A percentile compares a stretch with the other conserved stretches of the same genome.
Evolutionary conservation across 306 rosid species (phyloP).

Genomic region (Pachyrhizus erosus): DNA sequence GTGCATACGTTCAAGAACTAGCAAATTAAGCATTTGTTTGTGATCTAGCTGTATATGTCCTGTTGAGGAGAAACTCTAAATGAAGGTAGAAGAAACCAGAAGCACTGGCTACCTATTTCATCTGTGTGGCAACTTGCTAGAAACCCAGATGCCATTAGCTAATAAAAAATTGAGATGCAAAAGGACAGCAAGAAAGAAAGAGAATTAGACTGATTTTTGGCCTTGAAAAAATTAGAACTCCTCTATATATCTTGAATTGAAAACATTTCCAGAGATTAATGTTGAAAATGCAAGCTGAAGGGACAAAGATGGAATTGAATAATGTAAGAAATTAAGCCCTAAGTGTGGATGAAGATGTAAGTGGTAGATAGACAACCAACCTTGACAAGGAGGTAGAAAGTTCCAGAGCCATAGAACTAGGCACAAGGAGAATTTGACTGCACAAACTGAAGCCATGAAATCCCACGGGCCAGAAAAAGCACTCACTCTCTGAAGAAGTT

Average conservation of each 20-base stretch:
- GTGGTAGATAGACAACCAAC: slow-evolving; percentile 44
- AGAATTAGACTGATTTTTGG: not conserved
- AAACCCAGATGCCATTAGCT: slow-evolving; percentile 21
- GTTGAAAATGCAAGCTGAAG: slow-evolving; percentile 18
- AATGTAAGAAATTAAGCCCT: not conserved
- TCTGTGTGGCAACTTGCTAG: not conserved
- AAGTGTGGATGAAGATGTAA: not conserved
- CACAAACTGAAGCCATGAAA: slow-evolving; percentile 66
- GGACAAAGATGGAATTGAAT: slow-evolving; percentile 5
- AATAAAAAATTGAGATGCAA: slow-evolving; percentile 19
- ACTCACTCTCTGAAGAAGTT: slow-evolving; percentile 54
- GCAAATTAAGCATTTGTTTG: not conserved
- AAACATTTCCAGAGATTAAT: not conserved
- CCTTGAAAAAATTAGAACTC: not conserved
- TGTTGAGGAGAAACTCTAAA: slow-evolving; percentile 22
- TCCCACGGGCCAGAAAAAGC: slow-evolving; percentile 53
- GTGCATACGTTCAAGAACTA: not conserved
- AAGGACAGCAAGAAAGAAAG: slow-evolving; percentile 39
- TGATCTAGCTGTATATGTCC: slow-evolving; percentile 25
- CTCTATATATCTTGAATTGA: not conserved
- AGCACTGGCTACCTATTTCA: not conserved
- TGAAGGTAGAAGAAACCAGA: slow-evolving; percentile 31
- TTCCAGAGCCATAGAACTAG: slow-evolving; percentile 47
- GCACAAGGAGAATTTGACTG: slow-evolving; percentile 58
- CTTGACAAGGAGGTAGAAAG: slow-evolving; percentile 60